Percentiles rank a stretch among this genome's conserved stretches.
Conservation (phyloP, 495 filamentous ascomycete genomes). For the Tetracladium setigerum region DNA sequence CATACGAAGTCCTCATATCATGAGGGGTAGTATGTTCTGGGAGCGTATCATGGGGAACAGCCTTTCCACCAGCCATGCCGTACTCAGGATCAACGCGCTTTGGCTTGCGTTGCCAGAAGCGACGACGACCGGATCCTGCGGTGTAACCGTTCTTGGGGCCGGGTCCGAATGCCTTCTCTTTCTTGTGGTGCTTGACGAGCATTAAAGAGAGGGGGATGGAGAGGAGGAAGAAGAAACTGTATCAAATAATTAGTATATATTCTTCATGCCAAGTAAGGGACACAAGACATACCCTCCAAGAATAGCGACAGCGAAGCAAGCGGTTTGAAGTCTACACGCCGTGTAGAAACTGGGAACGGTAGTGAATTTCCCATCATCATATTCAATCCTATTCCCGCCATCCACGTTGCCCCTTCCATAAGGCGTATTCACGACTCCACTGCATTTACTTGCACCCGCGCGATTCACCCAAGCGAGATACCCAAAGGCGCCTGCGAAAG, state of each 20-base stretch:
- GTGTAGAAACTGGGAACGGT: conserved; percentile 40
- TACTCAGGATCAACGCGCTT: conserved; percentile 30
- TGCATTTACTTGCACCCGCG: conserved; percentile 54
- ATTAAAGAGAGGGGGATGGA: conserved; percentile 55
- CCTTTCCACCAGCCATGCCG: conserved; percentile 32
- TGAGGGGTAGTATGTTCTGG: conserved; percentile 18
- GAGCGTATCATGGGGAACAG: conserved; percentile 22
- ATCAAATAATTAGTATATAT: not conserved
- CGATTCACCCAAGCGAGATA: conserved; percentile 55
- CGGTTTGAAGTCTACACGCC: conserved; percentile 65
- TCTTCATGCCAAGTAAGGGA: not conserved
- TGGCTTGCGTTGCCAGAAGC: conserved; percentile 39
- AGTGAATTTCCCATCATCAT: conserved; percentile 30
- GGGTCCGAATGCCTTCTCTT: conserved; percentile 74
- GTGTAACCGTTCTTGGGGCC: conserved; percentile 73
- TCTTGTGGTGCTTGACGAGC: conserved; percentile 61
- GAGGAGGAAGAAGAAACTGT: conserved; percentile 61
- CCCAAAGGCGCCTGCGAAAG: conserved; percentile 50
- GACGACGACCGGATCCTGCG: conserved; percentile 45
- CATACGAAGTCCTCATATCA: conserved; percentile 12
- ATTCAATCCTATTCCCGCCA: conserved; percentile 22
- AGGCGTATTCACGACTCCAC: conserved; percentile 54
- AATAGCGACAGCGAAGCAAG: conserved; percentile 68
- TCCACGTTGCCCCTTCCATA: conserved; percentile 54
- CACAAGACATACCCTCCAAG: conserved; percentile 58